These are phyloP conservation scores for Phytopythium sindhum DNA, from an alignment of 352 stramenopile species.

Conservation along the genomic window DNA sequence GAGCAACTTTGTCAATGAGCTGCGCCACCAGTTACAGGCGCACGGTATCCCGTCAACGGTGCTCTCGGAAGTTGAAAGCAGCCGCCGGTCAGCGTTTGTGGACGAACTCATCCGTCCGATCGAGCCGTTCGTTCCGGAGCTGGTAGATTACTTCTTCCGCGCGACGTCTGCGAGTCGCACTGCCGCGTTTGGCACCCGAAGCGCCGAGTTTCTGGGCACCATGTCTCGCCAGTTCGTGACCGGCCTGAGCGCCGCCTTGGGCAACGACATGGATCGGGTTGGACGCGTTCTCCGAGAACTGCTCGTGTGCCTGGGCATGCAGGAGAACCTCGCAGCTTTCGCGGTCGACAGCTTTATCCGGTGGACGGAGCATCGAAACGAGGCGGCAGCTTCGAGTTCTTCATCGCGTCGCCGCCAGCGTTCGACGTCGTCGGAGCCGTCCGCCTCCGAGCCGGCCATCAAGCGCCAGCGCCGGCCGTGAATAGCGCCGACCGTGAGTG, in stretches of 20 bases:
- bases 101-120: slow-evolving; percentile 43
- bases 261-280: slow-evolving; percentile 27
- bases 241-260: slow-evolving; percentile 31
- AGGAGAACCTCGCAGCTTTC: slow-evolving; percentile 41
- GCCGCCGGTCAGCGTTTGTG: slow-evolving; percentile 27
- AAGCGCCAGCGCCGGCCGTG: slow-evolving; percentile 34
- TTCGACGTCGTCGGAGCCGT: slow-evolving; percentile 2
- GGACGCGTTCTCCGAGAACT: slow-evolving; percentile 33
- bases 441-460: slow-evolving; percentile 7
- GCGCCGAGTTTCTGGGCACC: slow-evolving; percentile 41
- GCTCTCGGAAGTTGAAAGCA: slow-evolving; percentile 22
- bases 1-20: slow-evolving; percentile 37
- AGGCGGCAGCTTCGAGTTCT: not conserved
- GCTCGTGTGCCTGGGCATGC: slow-evolving; percentile 35
- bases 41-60: slow-evolving; percentile 32
- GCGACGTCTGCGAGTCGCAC: slow-evolving; percentile 55
- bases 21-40: slow-evolving; percentile 37
- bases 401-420: slow-evolving; percentile 16
- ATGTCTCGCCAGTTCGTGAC: slow-evolving; percentile 54
- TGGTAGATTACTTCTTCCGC: slow-evolving; percentile 55
- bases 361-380: slow-evolving; percentile 17
- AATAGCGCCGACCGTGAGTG: not conserved
- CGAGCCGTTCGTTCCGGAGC: slow-evolving; percentile 55
- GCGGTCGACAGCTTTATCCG: slow-evolving; percentile 35
- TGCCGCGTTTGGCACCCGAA: slow-evolving; percentile 40